Evolutionary conservation across 805 yeast genomes (phyloP).

Genomic region (Saccharomycopsis sp.): DNA sequence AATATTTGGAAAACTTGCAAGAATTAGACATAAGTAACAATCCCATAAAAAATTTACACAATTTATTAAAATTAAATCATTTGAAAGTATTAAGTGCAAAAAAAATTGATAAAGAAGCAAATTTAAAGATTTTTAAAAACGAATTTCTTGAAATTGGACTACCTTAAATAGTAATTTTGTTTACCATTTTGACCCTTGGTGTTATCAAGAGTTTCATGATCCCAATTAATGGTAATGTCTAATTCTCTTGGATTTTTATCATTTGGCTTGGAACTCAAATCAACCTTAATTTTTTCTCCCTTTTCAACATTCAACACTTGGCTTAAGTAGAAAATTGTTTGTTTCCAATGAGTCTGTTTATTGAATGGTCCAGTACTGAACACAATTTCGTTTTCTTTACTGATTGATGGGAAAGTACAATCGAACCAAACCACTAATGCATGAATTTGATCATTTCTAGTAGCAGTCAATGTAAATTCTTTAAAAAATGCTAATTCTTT

Average conservation of each 20-base stretch:
- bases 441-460: conserved; percentile 72
- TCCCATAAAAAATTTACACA: too few relatives aligned
- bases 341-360: conserved; percentile 97
- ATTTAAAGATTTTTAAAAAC: too few relatives aligned
- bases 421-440: conserved; percentile 95
- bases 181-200: conserved; percentile 48
- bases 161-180: conserved; percentile 65
- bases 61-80: too few relatives aligned
- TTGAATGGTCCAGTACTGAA: conserved; percentile 95
- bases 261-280: conserved; percentile 69
- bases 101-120: too few relatives aligned
- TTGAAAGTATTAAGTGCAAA: too few relatives aligned
- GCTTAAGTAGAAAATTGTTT: conserved; percentile 83
- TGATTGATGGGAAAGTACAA: conserved; percentile 67
- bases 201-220: conserved; percentile 31
- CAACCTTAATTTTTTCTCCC: conserved; percentile 70
- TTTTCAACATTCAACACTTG: conserved; percentile 66
- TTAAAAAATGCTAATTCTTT: conserved; percentile 71
- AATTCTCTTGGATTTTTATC: conserved; percentile 74
- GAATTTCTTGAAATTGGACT: too few relatives aligned
- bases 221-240: conserved; percentile 62
- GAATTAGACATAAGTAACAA: too few relatives aligned
- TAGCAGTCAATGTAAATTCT: conserved; percentile 61
- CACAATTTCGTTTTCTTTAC: conserved; percentile 36
- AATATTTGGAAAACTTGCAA: too few relatives aligned